Evolutionary conservation across 352 stramenopile genomes (phyloP).

Genomic region (Albugo candida): DNA sequence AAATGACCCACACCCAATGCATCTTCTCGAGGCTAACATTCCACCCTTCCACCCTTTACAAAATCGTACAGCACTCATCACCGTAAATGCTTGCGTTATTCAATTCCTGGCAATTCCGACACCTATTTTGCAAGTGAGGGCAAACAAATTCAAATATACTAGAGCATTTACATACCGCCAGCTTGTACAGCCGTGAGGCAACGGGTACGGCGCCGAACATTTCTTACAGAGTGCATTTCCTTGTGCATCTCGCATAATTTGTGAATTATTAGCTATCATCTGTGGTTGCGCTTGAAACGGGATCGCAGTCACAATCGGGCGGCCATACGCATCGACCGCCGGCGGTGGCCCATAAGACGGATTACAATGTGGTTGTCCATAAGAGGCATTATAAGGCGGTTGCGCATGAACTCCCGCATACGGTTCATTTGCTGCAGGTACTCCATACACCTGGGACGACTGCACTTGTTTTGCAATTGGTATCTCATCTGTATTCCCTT

Average conservation of each 20-base stretch:
- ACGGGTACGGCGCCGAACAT: slow-evolving; percentile 42
- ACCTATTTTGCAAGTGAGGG: slow-evolving; percentile 12
- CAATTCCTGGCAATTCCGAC: slow-evolving; percentile 42
- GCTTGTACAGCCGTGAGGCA: slow-evolving; percentile 41
- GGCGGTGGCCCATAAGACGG: no score
- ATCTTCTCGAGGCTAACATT: no score
- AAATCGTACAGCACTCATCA: slow-evolving; percentile 21
- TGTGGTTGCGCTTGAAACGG: slow-evolving; percentile 13
- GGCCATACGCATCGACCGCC: slow-evolving; percentile 25
- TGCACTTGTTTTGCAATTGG: no score
- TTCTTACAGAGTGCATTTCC: slow-evolving; percentile 61
- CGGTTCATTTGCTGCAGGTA: no score
- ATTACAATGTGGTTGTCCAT: no score
- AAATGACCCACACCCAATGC: no score
- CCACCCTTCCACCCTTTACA: no score
- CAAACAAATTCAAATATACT: neutral
- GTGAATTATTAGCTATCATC: slow-evolving; percentile 38
- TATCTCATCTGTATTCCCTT: no score
- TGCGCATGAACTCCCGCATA: no score
- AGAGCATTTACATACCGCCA: slow-evolving; percentile 20
- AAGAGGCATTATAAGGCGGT: no score
- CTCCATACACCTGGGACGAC: no score
- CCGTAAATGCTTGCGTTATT: slow-evolving; percentile 67
- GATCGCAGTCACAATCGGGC: slow-evolving; percentile 23
- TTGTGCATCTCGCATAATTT: slow-evolving; percentile 39